Conservation (phyloP, 805 yeast species). For the Diddensiella santjacobensis region DNA sequence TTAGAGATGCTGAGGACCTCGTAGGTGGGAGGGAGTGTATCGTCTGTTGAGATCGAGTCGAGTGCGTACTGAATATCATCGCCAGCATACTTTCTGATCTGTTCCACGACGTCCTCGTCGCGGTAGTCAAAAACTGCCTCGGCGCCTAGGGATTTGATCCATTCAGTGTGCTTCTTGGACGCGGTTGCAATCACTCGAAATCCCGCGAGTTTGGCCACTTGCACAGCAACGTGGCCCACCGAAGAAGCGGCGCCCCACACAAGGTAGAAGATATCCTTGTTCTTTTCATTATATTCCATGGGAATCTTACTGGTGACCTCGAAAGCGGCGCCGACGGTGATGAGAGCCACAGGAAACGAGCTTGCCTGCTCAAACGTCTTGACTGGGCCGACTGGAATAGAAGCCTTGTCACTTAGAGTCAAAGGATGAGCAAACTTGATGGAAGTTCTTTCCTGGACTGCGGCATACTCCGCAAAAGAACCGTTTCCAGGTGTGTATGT, state of each 20-base stretch:
- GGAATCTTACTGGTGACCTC: slow-evolving; percentile 28
- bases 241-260: slow-evolving; percentile 55
- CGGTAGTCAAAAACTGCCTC: slow-evolving; percentile 44
- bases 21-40: slow-evolving; percentile 8
- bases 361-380: slow-evolving; percentile 63
- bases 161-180: slow-evolving; percentile 43
- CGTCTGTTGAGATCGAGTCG: slow-evolving; percentile 26
- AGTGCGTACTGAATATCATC: slow-evolving; percentile 25
- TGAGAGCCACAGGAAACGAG: slow-evolving; percentile 50
- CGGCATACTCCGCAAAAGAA: slow-evolving; percentile 54
- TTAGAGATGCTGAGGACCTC: not conserved
- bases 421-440: slow-evolving; percentile 28
- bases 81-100: slow-evolving; percentile 36
- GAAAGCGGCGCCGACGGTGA: slow-evolving; percentile 46
- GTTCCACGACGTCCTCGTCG: slow-evolving; percentile 43
- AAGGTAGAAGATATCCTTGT: slow-evolving; percentile 22
- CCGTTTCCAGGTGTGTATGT: slow-evolving; percentile 45
- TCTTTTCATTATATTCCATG: slow-evolving; percentile 30
- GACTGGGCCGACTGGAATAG: slow-evolving; percentile 38
- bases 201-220: slow-evolving; percentile 51
- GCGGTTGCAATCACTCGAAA: slow-evolving; percentile 50
- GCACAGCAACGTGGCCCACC: slow-evolving; percentile 55
- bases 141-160: slow-evolving; percentile 47
- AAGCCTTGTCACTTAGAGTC: slow-evolving; percentile 24
- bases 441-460: slow-evolving; percentile 37